Percentiles rank a stretch among this genome's conserved stretches.
phyloP scores from a whole-genome alignment of 257 asterid species.

The Thymus quinquecostatus region DNA sequence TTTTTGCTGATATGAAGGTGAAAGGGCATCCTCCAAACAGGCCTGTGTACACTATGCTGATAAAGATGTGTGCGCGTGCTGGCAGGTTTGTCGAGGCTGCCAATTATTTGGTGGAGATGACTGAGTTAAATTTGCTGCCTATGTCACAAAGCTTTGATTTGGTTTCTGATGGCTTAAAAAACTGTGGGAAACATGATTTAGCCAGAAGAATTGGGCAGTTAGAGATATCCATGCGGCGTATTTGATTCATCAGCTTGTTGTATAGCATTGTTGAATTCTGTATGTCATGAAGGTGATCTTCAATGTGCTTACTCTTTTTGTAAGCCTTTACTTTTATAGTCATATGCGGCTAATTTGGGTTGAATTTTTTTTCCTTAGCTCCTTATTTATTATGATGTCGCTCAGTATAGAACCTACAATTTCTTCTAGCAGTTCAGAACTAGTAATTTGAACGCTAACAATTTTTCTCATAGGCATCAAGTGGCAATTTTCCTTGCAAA shows the following conservation, averaged over 20 bases:
- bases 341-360: not conserved
- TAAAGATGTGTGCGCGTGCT: constrained; percentile 87
- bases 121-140: constrained; percentile 67
- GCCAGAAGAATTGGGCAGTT: constrained; percentile 83
- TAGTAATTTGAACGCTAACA: constrained; percentile 65
- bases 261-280: constrained; percentile 12
- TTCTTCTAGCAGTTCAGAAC: constrained; percentile 73
- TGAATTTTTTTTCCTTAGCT: not conserved
- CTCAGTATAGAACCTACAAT: constrained; percentile 75
- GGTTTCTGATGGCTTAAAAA: constrained; percentile 88
- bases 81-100: constrained; percentile 94
- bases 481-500: constrained; percentile 47
- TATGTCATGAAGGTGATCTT: constrained; percentile 31
- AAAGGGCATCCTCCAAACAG: constrained; percentile 96
- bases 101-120: constrained; percentile 93
- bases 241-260: constrained; percentile 31
- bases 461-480: constrained; percentile 86
- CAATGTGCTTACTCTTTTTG: not conserved
- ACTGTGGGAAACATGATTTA: constrained; percentile 89
- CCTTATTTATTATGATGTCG: constrained; percentile 38
- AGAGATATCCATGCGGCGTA: constrained; percentile 76
- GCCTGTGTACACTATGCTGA: constrained; percentile 86
- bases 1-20: constrained; percentile 87
- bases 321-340: not conserved
- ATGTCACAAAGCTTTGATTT: constrained; percentile 82